phyloP scores from a whole-genome alignment of 148 eudicot species.

The Heliosperma pusillum region DNA sequence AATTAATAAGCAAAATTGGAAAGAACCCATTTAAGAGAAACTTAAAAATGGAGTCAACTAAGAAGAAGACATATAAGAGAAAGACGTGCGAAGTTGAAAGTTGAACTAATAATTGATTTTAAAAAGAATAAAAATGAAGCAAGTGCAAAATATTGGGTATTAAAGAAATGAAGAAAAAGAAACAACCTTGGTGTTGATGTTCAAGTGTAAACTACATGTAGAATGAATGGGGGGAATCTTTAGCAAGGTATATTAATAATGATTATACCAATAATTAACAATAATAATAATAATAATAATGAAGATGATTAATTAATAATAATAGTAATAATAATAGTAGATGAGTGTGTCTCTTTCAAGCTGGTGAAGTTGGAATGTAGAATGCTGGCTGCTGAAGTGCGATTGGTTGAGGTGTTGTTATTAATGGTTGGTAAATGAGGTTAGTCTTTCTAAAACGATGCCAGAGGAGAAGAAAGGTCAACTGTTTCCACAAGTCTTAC shows the following conservation, averaged over 20 bases:
- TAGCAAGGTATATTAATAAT: neutral
- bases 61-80: slow-evolving; percentile 21
- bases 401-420: slow-evolving; percentile 8
- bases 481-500: slow-evolving; percentile 13
- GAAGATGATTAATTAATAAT: neutral
- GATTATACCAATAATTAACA: neutral
- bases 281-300: too few relatives aligned
- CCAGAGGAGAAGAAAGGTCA: neutral
- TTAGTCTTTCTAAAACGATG: neutral
- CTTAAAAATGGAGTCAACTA: slow-evolving; percentile 38
- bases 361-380: slow-evolving; percentile 13
- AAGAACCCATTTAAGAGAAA: slow-evolving; percentile 26
- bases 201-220: neutral
- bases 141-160: too few relatives aligned
- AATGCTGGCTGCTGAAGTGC: slow-evolving; percentile 8
- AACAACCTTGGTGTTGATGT: neutral
- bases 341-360: neutral
- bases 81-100: slow-evolving; percentile 39
- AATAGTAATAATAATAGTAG: neutral
- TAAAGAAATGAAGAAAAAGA: slow-evolving; percentile 19
- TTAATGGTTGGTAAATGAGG: neutral
- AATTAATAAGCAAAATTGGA: slow-evolving; percentile 11
- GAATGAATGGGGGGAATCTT: neutral
- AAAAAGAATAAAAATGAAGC: too few relatives aligned
- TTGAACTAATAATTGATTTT: slow-evolving; percentile 29